Evolutionary conservation across 1,139 yeast genomes (phyloP).

Genomic region (Blastobotrys elegans): DNA sequence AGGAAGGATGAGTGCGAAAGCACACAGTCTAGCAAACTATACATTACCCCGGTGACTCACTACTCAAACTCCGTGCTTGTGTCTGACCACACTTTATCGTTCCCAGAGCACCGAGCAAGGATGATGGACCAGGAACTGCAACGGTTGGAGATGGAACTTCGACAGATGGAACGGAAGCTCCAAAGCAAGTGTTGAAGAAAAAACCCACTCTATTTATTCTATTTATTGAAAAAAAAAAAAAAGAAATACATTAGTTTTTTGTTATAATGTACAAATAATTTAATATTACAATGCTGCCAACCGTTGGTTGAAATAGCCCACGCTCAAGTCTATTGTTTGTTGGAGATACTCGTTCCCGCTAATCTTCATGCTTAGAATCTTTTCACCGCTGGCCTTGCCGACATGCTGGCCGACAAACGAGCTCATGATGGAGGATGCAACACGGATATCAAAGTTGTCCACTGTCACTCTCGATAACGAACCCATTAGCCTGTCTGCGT

Average conservation of each 20-base stretch:
- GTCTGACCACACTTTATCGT: neutral
- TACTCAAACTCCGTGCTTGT: neutral
- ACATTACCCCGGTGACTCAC: neutral
- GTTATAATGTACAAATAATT: neutral
- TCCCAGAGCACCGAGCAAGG: neutral
- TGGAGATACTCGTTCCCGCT: constrained; percentile 24
- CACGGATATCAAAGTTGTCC: constrained; percentile 34
- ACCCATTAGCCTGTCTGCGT: constrained; percentile 26
- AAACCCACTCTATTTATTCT: neutral
- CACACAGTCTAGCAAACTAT: too few species aligned
- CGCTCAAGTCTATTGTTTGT: constrained; percentile 23
- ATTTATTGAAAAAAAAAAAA: neutral
- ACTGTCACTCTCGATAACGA: constrained; percentile 41
- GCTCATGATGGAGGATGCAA: constrained; percentile 51
- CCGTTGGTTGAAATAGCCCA: constrained; percentile 20
- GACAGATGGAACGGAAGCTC: constrained; percentile 8
- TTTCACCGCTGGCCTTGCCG: constrained; percentile 15
- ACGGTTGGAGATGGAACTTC: constrained; percentile 8
- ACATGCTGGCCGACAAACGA: constrained; percentile 39
- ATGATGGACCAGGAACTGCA: constrained; percentile 10
- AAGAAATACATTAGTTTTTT: neutral
- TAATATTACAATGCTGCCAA: constrained; percentile 11
- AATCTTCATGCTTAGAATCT: constrained; percentile 29
- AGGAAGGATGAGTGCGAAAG: too few species aligned
- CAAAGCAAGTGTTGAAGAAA: neutral